Base-by-base conservation (phyloP, 192 early-diverging fungal genomes). In the Dispira simplex region DNA sequence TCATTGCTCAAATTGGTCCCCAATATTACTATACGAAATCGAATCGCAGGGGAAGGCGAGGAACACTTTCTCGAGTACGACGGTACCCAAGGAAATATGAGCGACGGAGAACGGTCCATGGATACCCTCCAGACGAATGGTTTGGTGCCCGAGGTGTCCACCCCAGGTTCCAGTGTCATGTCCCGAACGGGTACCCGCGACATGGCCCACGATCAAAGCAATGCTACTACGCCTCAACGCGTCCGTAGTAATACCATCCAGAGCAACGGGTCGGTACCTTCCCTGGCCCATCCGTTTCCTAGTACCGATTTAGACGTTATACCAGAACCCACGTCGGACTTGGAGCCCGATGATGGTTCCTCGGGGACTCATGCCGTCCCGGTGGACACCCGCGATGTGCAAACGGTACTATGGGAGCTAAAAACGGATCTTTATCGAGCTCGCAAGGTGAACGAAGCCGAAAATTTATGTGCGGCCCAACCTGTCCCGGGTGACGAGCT, bases 1-100 rank as follows among this genome's bases (percentile, higher is more conserved):
- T 73, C 80, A 56, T 68, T 98, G 18, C 72, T 95, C 65, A 82
- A 83, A 44, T 74, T 78, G n/a, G 85, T 95, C 18, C 93, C 91
- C 1, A 86, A 95, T 66, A 85, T 97, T 28, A 70, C 70, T 0
- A 83, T 95, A 51, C 80, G 84, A 9, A 83, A 89, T 23, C 76
- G 79, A 27, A 66, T 66, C 1, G 77, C 76, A 6, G 71, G 72
- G 0, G 79, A 81, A 21, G 75, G 72, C 1, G 79, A 82, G 2
- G 85, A 84, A 23, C 82, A 70, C 14, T 80, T 70, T 6, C 76
- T 73, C 1, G 79, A 85, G 63, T 66, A 75, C 64, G 79, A 83
- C 11, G 77, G 74, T 1, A 80, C 81, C 51, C 75, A 78, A 58
- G 80, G 78, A 2, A 80, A 82, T 39, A 68, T 81, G 27, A 62